Evolutionary conservation across 371 early-diverging fungal genomes (phyloP).

Genomic region (Rhizopus stolonifer): DNA sequence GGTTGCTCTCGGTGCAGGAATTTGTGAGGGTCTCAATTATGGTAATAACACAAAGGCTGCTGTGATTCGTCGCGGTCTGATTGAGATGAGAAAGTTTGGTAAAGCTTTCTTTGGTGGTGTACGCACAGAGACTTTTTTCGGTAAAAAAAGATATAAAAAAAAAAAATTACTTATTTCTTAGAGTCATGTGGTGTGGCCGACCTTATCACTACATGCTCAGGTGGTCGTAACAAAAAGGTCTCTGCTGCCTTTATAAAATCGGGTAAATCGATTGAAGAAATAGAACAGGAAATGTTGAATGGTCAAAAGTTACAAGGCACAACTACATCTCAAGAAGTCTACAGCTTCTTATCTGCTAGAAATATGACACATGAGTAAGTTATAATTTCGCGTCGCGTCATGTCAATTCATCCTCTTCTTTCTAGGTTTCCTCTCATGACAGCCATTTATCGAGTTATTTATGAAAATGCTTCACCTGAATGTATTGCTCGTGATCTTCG

Average conservation of each 20-base stretch:
- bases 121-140: conserved; percentile 88
- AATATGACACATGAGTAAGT: conserved; percentile 49
- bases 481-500: conserved; percentile 29
- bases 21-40: conserved; percentile 76
- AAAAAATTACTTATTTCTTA: conserved; percentile 23
- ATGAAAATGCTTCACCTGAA: conserved; percentile 55
- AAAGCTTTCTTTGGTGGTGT: conserved; percentile 79
- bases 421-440: conserved; percentile 85
- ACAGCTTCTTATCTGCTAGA: conserved; percentile 69
- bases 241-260: conserved; percentile 87
- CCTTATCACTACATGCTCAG: conserved; percentile 93
- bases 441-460: conserved; percentile 85
- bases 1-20: conserved; percentile 94
- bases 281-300: conserved; percentile 91
- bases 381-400: background rate
- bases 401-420: background rate
- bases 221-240: conserved; percentile 94
- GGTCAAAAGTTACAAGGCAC: conserved; percentile 99
- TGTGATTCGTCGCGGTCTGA: conserved; percentile 92
- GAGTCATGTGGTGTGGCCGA: conserved; percentile 73
- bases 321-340: conserved; percentile 87
- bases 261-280: conserved; percentile 83
- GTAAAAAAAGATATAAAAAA: conserved; percentile 41
- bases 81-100: conserved; percentile 95
- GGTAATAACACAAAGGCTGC: conserved; percentile 98